Conservation (phyloP, 73 alveolate species). For the Urostyla sp. region DNA sequence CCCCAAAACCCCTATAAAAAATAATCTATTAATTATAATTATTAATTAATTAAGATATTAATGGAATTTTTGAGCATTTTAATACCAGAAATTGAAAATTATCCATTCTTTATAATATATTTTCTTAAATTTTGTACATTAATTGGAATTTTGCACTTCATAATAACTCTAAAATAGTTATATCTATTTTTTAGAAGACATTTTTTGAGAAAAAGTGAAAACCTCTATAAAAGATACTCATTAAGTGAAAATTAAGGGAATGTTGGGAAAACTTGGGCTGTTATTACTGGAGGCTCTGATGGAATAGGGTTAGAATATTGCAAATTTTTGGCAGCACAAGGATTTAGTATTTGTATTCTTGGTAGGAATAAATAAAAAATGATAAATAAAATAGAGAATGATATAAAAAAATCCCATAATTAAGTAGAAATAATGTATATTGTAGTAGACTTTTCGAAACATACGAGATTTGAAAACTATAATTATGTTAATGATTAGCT, state of each 20-base stretch:
- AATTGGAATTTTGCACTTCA: too few species aligned
- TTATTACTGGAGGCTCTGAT: conserved; percentile 65
- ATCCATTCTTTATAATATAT: too few species aligned
- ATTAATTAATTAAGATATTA: too few species aligned
- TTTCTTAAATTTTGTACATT: too few species aligned
- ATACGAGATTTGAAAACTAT: background rate
- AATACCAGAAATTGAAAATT: too few species aligned
- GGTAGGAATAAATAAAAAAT: conserved; percentile 42
- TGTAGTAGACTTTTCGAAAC: background rate
- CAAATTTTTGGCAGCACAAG: conserved; percentile 30
- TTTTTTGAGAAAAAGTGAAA: background rate
- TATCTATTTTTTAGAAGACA: conserved; percentile 3
- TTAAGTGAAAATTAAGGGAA: background rate
- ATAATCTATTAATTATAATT: too few species aligned
- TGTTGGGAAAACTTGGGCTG: conserved; percentile 59
- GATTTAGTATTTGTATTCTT: conserved; percentile 48
- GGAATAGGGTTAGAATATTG: conserved; percentile 50
- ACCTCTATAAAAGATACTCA: background rate
- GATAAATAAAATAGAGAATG: background rate
- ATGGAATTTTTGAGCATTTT: too few species aligned
- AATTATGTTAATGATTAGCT: background rate
- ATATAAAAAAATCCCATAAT: background rate
- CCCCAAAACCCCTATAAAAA: too few species aligned
- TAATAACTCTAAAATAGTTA: too few species aligned
- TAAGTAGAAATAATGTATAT: background rate